Evolutionary conservation across 345 rosid genomes (phyloP).

Genomic region (Rubroshorea leprosula): DNA sequence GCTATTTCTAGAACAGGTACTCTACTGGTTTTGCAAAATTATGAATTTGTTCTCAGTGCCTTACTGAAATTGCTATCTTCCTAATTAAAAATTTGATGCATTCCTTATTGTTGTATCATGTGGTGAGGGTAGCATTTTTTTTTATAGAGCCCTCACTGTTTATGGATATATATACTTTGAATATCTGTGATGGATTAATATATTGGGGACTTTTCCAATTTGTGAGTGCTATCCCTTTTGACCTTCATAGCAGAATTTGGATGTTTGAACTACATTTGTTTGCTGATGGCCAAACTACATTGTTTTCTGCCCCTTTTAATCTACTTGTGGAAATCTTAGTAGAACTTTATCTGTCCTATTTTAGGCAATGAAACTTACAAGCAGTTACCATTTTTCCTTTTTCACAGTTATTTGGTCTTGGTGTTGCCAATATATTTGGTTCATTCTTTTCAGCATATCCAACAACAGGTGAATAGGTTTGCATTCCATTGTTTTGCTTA

Average conservation of each 20-base stretch:
- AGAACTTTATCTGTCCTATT: neutral
- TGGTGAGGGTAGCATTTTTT: neutral
- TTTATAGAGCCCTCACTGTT: neutral
- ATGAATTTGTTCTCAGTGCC: no score
- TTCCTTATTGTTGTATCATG: neutral
- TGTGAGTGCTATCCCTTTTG: neutral
- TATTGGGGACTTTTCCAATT: neutral
- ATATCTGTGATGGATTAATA: neutral
- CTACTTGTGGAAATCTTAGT: neutral
- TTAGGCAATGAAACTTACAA: conserved; percentile 11
- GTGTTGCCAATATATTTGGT: conserved; percentile 85
- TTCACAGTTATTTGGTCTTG: conserved; percentile 90
- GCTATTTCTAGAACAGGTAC: no score
- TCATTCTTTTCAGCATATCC: conserved; percentile 90
- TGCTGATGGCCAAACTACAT: no score
- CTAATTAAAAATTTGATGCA: no score
- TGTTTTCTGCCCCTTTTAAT: neutral
- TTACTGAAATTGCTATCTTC: no score
- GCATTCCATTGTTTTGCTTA: neutral
- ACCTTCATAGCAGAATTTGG: neutral
- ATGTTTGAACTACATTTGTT: neutral
- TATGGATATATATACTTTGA: neutral
- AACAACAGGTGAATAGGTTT: conserved; percentile 61
- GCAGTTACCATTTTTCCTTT: conserved; percentile 5
- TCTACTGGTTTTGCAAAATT: no score